Evolutionary conservation across 257 asterid species (phyloP), one percentile per base, ranked within the genome.

Genomic region (Knoxia roxburghii): DNA sequence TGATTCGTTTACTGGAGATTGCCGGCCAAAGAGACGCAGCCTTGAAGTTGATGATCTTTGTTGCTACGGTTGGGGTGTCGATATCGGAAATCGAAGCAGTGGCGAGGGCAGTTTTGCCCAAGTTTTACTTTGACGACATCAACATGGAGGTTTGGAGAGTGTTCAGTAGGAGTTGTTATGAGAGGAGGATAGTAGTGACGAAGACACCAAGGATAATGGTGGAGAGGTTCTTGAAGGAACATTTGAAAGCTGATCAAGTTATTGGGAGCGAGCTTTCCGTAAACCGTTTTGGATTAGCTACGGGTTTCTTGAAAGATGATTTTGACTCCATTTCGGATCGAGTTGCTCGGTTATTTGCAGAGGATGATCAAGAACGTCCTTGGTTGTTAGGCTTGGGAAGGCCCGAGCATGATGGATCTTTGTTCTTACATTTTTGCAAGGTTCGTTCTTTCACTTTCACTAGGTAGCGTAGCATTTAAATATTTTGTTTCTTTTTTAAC

Each of bases 21-120:
- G 54, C 69, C 7, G 97, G 96, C 33, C 23, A 76, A 43, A 58
- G 39, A 0, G 90, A 89, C 3, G 63, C 60, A 0, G 97, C 89
- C 48, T 82, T 92, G 5, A 88, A 77, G 82, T 72, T 93, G 43
- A 75, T 78, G 27, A 73, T 90, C 11, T 89, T 93, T 45, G 84
- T 77, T 3, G 94, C 97, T 37, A 87, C 87, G 0, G 77, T 45
- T 0, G 95, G 98, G 0, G 70, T 86, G 21, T 85, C 73, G 30
- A 32, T 78, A 5, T 65, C 77, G 0, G 95, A 92, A 79, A 82
- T 92, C 39, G 91, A 92, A 49, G 84, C 84, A 0, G 96, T 85
- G 45, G 77, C 97, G 0, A 82, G 96, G 39, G 96, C 97, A 3
- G 97, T 92, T 20, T 62, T 92, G 82, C 93, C 97, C 0, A 92